Percentiles rank a stretch among this genome's conserved stretches.
These are phyloP conservation scores for Aureobasidium sp. DNA, from an alignment of 2,329 filamentous ascomycete genomes.

Conservation along the genomic window DNA sequence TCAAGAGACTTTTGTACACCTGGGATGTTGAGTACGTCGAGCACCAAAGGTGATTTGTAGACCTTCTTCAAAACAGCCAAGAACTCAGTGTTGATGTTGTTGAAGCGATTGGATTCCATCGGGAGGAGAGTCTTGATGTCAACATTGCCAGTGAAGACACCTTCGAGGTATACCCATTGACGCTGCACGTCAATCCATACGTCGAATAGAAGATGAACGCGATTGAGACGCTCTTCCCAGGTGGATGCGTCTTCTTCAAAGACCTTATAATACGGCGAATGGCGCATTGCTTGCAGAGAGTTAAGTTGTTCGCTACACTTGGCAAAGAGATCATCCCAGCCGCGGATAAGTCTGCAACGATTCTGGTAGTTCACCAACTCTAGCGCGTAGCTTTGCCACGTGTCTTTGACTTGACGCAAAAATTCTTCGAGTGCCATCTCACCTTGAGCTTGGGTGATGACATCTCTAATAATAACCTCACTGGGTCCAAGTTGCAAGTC, in stretches of 20 bases:
- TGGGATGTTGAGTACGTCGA: slow-evolving; percentile 92
- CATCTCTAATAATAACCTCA: slow-evolving; percentile 81
- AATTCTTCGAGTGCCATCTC: slow-evolving; percentile 99
- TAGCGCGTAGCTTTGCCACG: slow-evolving; percentile 89
- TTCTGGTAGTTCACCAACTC: slow-evolving; percentile 97
- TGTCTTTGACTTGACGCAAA: slow-evolving; percentile 89
- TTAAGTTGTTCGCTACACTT: slow-evolving; percentile 98
- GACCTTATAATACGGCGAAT: slow-evolving; percentile 98
- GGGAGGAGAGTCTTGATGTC: slow-evolving; percentile 98
- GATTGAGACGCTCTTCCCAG: slow-evolving; percentile 97
- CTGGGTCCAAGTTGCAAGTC: slow-evolving; percentile 85
- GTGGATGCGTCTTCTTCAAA: slow-evolving; percentile 95
- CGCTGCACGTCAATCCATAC: slow-evolving; percentile 99
- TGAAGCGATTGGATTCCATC: slow-evolving; percentile 92
- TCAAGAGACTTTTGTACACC: slow-evolving; percentile 95
- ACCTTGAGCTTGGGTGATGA: slow-evolving; percentile 91
- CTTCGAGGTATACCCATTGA: slow-evolving; percentile 98
- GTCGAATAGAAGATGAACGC: slow-evolving; percentile 94
- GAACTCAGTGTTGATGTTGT: slow-evolving; percentile 99
- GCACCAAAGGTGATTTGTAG: slow-evolving; percentile 87
- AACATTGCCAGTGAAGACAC: slow-evolving; percentile 95
- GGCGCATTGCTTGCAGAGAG: slow-evolving; percentile 95
- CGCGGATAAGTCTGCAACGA: slow-evolving; percentile 93
- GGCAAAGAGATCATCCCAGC: slow-evolving; percentile 96
- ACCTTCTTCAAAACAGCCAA: slow-evolving; percentile 99